Conservation (phyloP, 2,329 filamentous ascomycete species). For the Monilinia vaccinii-corymbosi region DNA sequence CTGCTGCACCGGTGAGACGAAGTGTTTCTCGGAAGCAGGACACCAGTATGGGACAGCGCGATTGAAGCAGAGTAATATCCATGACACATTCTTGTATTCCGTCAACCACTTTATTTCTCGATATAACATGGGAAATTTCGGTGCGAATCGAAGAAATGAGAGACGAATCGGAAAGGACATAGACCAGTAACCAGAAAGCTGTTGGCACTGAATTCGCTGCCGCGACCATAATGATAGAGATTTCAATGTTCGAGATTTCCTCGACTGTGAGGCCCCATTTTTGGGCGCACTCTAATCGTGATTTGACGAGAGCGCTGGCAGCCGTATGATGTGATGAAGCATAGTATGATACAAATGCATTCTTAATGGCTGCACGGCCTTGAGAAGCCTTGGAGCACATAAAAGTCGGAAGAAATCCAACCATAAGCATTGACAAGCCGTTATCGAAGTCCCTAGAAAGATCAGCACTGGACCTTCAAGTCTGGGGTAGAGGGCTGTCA, state of each 20-base stretch:
- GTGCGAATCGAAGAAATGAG: slow-evolving; percentile 26
- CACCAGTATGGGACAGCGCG: slow-evolving; percentile 35
- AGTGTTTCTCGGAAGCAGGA: slow-evolving; percentile 38
- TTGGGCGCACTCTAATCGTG: slow-evolving; percentile 27
- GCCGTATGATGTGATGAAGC: slow-evolving; percentile 23
- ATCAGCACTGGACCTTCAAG: slow-evolving; percentile 4
- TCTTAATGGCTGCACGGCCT: slow-evolving; percentile 32
- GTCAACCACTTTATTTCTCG: neutral
- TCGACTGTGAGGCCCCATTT: slow-evolving; percentile 26
- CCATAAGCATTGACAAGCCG: slow-evolving; percentile 26
- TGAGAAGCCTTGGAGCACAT: slow-evolving; percentile 29
- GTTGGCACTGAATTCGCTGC: slow-evolving; percentile 34
- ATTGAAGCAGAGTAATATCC: slow-evolving; percentile 28
- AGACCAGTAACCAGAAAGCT: slow-evolving; percentile 33
- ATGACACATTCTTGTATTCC: slow-evolving; percentile 13
- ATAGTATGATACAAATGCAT: slow-evolving; percentile 29
- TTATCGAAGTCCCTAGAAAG: slow-evolving; percentile 26
- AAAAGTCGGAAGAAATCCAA: slow-evolving; percentile 29
- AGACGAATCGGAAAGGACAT: slow-evolving; percentile 28
- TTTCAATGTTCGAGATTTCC: slow-evolving; percentile 31
- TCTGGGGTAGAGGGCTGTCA: neutral
- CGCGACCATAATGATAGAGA: slow-evolving; percentile 28
- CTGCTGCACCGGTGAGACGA: slow-evolving; percentile 33
- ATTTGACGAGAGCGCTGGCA: slow-evolving; percentile 23
- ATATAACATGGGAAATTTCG: slow-evolving; percentile 26